Base-by-base conservation (phyloP, 768 basidiomycete species). In the Boletus reticulatus region DNA sequence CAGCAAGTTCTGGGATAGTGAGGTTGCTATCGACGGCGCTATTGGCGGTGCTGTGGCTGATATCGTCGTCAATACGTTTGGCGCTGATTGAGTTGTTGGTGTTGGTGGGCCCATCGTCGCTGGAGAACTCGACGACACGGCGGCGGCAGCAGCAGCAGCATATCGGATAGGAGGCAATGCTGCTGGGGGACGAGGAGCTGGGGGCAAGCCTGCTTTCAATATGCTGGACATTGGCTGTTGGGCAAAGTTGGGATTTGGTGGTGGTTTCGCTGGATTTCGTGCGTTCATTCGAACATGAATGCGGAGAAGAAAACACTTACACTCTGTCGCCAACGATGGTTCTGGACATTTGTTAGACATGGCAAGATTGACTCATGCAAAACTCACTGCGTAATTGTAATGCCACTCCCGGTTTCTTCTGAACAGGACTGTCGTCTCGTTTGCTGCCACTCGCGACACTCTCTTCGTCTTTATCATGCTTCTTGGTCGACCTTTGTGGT, bases 141-240 rank as follows among this genome's bases (percentile, higher is more conserved):
- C 70, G 0, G 70, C 70, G 0, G 93, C 94, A 3, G 94, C 95
- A 0, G 93, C 94, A n/a, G 92, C 84, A 32, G 96, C 88, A 68
- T 97, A 97, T 48, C 89, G 81, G 67, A 95, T 90, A 13, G 93
- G 89, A 43, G 92, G 89, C 53, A 92, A 71, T 20, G 79, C 69
- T 32, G 78, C 78, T 61, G 81, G 69, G 32, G 67, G 80, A 51
- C 78, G 82, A 56, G 78, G 80, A 52, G 81, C 76, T 60, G 82
- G 69, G 20, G 81, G 81, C n/a, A 91, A 70, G 20, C 84, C 82
- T 34, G 83, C 82, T 72, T 94, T 94, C 61, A 94, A 74, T 61
- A 94, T 88, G 55, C 78, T 80, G 31, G 83, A 72, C 81, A 84
- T 84, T 1, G 92, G 89, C 63, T 92, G 89, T 56, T 88, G 85